A percentile compares a stretch with the other conserved stretches of the same genome.
Conservation (phyloP, 1,284 basidiomycete genomes). For the Pseudozyma sp. region DNA sequence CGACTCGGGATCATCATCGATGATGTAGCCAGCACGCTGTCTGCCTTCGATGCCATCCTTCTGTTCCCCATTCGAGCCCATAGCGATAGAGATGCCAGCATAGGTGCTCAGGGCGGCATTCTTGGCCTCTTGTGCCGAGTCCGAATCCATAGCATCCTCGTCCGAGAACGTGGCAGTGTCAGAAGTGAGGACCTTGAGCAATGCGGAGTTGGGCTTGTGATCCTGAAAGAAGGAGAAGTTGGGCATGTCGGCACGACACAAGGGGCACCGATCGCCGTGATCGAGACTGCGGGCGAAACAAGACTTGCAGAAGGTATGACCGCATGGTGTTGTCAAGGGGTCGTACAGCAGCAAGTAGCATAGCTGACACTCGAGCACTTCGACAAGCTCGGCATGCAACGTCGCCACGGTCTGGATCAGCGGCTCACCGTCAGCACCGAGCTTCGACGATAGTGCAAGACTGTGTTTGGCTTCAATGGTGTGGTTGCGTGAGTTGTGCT, state of each 20-base stretch:
- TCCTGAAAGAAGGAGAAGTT: conserved; percentile 83
- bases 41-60: not conserved
- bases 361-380: conserved; percentile 87
- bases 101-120: conserved; percentile 6
- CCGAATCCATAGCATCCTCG: conserved; percentile 34
- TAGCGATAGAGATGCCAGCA: conserved; percentile 30
- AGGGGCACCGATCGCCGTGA: conserved; percentile 82
- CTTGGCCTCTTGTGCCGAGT: conserved; percentile 29
- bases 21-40: conserved; percentile 18
- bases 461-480: conserved; percentile 33
- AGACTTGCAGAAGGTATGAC: conserved; percentile 90
- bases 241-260: conserved; percentile 84
- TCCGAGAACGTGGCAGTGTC: conserved; percentile 49
- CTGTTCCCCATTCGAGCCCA: not conserved
- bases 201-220: conserved; percentile 67
- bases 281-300: conserved; percentile 91
- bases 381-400: conserved; percentile 73
- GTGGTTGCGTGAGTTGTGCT: conserved; percentile 3
- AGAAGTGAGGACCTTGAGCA: conserved; percentile 54
- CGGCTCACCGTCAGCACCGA: conserved; percentile 34
- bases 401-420: conserved; percentile 50
- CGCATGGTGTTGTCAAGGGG: conserved; percentile 91
- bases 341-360: conserved; percentile 86
- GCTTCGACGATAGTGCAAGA: conserved; percentile 32
- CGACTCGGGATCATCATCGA: conserved; percentile 43